A percentile compares a stretch with the other conserved stretches of the same genome.
Conservation (phyloP, 257 asterid genomes). For the Solanum pimpinellifolium region DNA sequence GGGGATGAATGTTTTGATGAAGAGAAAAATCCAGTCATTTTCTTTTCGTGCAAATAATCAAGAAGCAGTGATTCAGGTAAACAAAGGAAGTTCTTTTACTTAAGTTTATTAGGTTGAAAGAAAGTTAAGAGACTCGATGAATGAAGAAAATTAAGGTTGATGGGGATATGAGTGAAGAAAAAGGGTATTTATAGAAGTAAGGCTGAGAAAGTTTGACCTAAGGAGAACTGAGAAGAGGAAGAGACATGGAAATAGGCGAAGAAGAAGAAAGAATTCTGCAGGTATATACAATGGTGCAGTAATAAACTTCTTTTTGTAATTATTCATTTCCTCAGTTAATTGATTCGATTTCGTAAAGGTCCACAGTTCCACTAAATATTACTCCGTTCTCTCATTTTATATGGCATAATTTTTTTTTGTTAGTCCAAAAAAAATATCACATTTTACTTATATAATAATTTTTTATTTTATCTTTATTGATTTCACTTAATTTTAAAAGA, state of each 20-base stretch:
- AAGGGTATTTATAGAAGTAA: background rate
- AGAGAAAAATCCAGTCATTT: background rate
- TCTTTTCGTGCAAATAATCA: background rate
- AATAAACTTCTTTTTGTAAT: background rate
- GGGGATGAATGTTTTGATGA: background rate
- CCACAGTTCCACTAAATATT: background rate
- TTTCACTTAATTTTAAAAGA: too few relatives aligned
- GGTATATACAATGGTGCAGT: background rate
- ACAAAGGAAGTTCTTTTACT: background rate
- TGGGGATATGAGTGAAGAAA: background rate
- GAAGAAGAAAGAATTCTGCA: background rate
- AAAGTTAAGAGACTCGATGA: background rate
- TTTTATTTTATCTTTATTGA: too few relatives aligned
- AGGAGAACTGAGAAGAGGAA: background rate
- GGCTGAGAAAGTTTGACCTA: background rate
- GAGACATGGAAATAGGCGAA: background rate
- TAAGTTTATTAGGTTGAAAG: background rate
- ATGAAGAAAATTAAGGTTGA: background rate
- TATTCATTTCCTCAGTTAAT: background rate
- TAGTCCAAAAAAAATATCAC: too few relatives aligned
- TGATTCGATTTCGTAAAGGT: background rate
- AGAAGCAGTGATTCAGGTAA: background rate
- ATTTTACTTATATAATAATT: too few relatives aligned
- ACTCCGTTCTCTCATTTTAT: too few relatives aligned
- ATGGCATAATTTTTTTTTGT: accelerated